Base-by-base conservation (phyloP, 129 eudicot genomes). In the Chrysanthemum seticuspe region DNA sequence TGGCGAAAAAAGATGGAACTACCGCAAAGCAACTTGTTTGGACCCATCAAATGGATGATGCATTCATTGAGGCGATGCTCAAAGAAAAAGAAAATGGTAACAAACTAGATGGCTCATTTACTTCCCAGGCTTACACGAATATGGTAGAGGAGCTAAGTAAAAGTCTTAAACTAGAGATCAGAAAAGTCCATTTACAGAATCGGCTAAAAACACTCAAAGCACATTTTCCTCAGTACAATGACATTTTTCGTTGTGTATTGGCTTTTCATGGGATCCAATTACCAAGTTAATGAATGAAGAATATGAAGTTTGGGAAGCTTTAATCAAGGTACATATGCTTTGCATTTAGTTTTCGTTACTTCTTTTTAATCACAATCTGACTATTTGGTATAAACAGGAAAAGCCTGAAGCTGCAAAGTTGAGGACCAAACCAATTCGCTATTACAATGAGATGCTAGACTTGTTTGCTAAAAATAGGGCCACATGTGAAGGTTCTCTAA, bases 61-160 rank as follows among this genome's bases (percentile, higher is more conserved):
- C 34, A 3, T 49, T 49, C 54, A 49, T 49, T 49, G 13, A 49
- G 54, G 11, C 12, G 54, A 49, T 49, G 11, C 13, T 49, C 54
- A 13, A 8, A 13, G 54, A 49, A 49, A 29, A 29, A 29, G 34
- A 29, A 29, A 29, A 29, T 3, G 34, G 34, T 29, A 29, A 29
- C 5, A 29, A 3, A 3, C 54, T 13, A 10, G 12, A 65, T 6
- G 52, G 53, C 25, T 2, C 13, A 13, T 65, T 65, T 65, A 65
- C 70, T 40, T 5, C 70, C 3, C 51, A 14, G 44, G 70, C 70
- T 34, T 65, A 62, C 18, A 21, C 40, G 11, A 62, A 62, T 34
- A 65, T 34, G 72, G 72, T 67, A 1, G 36, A 16, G 6, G 72
- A 67, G 27, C 53, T 47, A 49, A 10, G 72, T n/a, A 21, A 67